Evolutionary conservation across 2,329 filamentous ascomycete genomes (phyloP).

Genomic region (Eutypa lata): DNA sequence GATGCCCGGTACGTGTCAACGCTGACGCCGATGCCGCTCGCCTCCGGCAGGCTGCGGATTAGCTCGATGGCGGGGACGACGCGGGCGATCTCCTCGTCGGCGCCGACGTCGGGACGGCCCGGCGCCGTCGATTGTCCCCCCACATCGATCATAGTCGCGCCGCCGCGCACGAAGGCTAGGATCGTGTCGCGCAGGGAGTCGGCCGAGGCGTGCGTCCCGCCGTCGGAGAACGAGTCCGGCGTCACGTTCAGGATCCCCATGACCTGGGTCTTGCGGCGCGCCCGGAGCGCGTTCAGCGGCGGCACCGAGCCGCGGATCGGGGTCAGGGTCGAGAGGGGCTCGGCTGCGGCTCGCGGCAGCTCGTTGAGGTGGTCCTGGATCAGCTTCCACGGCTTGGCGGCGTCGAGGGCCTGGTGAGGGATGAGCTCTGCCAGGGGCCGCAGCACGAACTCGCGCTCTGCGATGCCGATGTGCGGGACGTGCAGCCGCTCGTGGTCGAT

Average conservation of each 20-base stretch:
- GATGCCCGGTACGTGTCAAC: constrained; percentile 88
- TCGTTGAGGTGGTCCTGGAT: constrained; percentile 60
- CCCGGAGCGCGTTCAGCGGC: constrained; percentile 56
- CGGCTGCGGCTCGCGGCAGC: constrained; percentile 41
- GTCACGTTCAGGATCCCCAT: constrained; percentile 97
- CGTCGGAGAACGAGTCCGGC: constrained; percentile 95
- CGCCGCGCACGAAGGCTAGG: constrained; percentile 58
- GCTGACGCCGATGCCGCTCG: constrained; percentile 67
- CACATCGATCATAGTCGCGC: constrained; percentile 84
- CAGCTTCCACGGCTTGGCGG: constrained; percentile 56
- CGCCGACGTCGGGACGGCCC: constrained; percentile 63
- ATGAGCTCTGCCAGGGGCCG: constrained; percentile 76
- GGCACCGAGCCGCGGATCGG: constrained; percentile 47
- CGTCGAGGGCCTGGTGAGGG: constrained; percentile 50
- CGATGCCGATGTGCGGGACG: constrained; percentile 80
- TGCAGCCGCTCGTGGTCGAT: constrained; percentile 71
- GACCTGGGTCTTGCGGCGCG: constrained; percentile 65
- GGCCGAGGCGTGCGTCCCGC: constrained; percentile 57
- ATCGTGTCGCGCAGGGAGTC: constrained; percentile 58
- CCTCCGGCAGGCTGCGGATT: constrained; percentile 65
- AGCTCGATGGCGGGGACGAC: constrained; percentile 75
- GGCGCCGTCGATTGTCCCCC: constrained; percentile 93
- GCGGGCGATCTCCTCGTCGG: constrained; percentile 71
- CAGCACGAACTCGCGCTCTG: constrained; percentile 91
- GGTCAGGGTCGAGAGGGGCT: constrained; percentile 57